phyloP scores from a whole-genome alignment of 2,329 filamentous ascomycete species.

The Aspergillus ustus region DNA sequence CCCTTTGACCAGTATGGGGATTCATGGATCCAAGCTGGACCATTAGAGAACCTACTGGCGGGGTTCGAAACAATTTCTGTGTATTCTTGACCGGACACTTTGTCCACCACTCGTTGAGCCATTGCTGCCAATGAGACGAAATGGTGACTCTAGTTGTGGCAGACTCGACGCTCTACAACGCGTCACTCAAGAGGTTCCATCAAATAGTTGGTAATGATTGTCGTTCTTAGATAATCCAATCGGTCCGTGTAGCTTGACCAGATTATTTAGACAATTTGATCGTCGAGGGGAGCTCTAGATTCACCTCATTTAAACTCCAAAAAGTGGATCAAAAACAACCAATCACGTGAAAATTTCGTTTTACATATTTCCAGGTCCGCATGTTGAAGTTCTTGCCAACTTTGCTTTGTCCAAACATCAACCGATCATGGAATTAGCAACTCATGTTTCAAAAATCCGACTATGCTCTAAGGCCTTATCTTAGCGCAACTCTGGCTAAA shows the following conservation, averaged over 20 bases:
- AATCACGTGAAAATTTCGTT: background rate
- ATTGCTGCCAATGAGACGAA: background rate
- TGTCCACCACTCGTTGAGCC: conserved; percentile 10
- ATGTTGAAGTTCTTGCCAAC: background rate
- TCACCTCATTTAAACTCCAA: background rate
- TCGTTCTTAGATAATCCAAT: background rate
- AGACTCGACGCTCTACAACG: background rate
- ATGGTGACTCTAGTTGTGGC: background rate
- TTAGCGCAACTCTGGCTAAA: too few relatives aligned
- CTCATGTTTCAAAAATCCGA: too few relatives aligned
- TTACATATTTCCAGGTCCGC: background rate
- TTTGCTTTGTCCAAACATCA: background rate
- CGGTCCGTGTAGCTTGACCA: background rate
- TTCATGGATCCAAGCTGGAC: conserved; percentile 45
- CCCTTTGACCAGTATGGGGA: conserved; percentile 39
- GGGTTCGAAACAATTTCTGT: conserved; percentile 13
- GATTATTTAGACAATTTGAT: too few relatives aligned
- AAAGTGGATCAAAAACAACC: background rate
- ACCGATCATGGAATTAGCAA: background rate
- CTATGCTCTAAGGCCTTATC: too few relatives aligned
- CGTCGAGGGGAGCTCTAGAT: too few relatives aligned
- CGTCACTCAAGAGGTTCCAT: background rate
- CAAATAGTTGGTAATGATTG: background rate
- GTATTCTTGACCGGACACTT: conserved; percentile 24
- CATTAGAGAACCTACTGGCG: conserved; percentile 22